Evolutionary conservation across 116 monocot species (phyloP).

Genomic region (Cymodocea nodosa): DNA sequence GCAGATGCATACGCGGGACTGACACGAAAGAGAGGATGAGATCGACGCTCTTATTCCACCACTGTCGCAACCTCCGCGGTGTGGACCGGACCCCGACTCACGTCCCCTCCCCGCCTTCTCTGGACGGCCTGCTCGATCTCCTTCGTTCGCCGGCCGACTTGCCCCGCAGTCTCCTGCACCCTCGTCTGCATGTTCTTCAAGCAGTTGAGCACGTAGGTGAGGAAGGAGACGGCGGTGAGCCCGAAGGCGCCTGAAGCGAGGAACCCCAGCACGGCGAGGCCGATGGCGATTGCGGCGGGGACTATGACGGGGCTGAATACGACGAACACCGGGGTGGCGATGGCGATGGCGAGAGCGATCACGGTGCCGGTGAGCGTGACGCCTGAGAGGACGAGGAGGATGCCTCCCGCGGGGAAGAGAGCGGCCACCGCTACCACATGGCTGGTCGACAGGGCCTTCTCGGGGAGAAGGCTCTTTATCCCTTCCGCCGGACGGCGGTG

Average conservation of each 20-base stretch:
- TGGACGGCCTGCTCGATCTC: conserved; percentile 22
- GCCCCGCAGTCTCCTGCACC: conserved; percentile 28
- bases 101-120: no score
- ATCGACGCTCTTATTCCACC: no score
- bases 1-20: no score
- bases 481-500: not conserved
- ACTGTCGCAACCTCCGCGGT: no score
- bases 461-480: conserved; percentile 4
- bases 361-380: conserved; percentile 31
- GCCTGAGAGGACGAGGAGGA: conserved; percentile 39
- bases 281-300: conserved; percentile 35
- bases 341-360: conserved; percentile 22
- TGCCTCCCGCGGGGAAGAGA: no score
- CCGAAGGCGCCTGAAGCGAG: conserved; percentile 44
- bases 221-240: conserved; percentile 21
- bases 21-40: no score
- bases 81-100: no score
- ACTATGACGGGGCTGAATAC: conserved; percentile 63
- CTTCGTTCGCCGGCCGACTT: conserved; percentile 28
- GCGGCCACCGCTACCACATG: conserved; percentile 32
- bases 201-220: conserved; percentile 28
- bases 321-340: conserved; percentile 54
- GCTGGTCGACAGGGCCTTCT: conserved; percentile 17
- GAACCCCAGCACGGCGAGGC: conserved; percentile 42
- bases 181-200: conserved; percentile 11